Percentiles rank a stretch among this genome's conserved stretches.
These are phyloP conservation scores for Psophocarpus tetragonolobus DNA, from an alignment of 306 rosid genomes.

Conservation along the genomic window DNA sequence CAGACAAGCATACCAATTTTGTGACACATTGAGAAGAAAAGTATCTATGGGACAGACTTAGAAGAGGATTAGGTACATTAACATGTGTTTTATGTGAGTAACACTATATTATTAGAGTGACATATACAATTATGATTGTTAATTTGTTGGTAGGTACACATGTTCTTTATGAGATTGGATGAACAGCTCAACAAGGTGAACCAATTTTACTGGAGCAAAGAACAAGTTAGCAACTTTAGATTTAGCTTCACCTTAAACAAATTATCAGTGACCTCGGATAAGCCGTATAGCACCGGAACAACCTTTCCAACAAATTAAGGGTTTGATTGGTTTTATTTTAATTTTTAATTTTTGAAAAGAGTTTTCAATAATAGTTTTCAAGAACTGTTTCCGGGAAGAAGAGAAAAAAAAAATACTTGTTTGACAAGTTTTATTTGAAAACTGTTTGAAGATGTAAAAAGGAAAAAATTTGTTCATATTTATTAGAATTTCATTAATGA, in stretches of 20 bases:
- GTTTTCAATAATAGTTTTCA: too few species aligned
- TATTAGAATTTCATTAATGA: too few species aligned
- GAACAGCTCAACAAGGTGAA: slow-evolving; percentile 80
- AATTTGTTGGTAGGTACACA: slow-evolving; percentile 52
- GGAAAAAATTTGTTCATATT: too few species aligned
- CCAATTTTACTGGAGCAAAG: slow-evolving; percentile 64
- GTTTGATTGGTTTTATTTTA: too few species aligned
- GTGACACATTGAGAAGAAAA: slow-evolving; percentile 48
- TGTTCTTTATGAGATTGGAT: slow-evolving; percentile 63
- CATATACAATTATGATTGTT: not conserved
- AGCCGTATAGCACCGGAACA: not conserved
- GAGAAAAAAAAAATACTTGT: too few species aligned
- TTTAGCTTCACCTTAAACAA: slow-evolving; percentile 53
- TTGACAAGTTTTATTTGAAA: too few species aligned
- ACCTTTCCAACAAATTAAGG: slow-evolving; percentile 60
- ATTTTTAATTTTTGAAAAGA: too few species aligned
- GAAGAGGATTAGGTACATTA: slow-evolving; percentile 69
- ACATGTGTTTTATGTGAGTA: too few species aligned
- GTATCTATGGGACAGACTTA: slow-evolving; percentile 63
- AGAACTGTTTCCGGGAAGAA: too few species aligned
- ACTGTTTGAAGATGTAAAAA: too few species aligned
- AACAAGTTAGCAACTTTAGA: slow-evolving; percentile 66
- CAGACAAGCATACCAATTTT: slow-evolving; percentile 30
- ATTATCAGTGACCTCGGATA: slow-evolving; percentile 42
- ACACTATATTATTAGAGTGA: not conserved